A percentile compares a stretch with the other conserved stretches of the same genome.
phyloP scores from a whole-genome alignment of 31 red algal species.

The Odonthalia washingtoniensis region DNA sequence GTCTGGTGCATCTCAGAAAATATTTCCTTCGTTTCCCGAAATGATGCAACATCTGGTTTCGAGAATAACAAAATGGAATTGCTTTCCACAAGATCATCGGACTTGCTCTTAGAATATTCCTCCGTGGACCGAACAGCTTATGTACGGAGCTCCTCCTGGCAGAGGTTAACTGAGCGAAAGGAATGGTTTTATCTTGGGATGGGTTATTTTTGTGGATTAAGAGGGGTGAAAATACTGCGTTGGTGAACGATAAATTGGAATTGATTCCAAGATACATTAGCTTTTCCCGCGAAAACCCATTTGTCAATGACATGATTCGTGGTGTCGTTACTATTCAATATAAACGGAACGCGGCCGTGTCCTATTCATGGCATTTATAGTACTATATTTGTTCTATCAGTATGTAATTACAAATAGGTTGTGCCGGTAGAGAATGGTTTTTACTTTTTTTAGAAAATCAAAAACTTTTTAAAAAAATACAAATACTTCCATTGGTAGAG shows the following conservation, averaged over 20 bases:
- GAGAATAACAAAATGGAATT: conserved; percentile 51
- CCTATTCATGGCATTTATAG: neutral
- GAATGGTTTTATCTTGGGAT: neutral
- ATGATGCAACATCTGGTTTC: conserved; percentile 7
- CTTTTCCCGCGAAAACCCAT: neutral
- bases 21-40: conserved; percentile 35
- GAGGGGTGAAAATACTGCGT: neutral
- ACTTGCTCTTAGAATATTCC: conserved; percentile 54
- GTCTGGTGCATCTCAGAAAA: too few species aligned
- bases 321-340: neutral
- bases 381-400: neutral
- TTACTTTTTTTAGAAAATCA: too few species aligned
- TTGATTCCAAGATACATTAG: neutral
- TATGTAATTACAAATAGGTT: neutral
- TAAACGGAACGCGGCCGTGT: neutral
- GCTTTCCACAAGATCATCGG: conserved; percentile 48
- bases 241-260: neutral
- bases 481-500: too few species aligned
- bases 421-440: neutral
- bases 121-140: conserved; percentile 30
- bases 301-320: neutral
- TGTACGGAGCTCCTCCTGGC: conserved; percentile 44
- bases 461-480: too few species aligned
- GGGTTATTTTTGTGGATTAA: neutral
- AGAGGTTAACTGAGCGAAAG: too few species aligned